phyloP scores from a whole-genome alignment of 2,329 filamentous ascomycete genomes.

The Didymella exigua region DNA sequence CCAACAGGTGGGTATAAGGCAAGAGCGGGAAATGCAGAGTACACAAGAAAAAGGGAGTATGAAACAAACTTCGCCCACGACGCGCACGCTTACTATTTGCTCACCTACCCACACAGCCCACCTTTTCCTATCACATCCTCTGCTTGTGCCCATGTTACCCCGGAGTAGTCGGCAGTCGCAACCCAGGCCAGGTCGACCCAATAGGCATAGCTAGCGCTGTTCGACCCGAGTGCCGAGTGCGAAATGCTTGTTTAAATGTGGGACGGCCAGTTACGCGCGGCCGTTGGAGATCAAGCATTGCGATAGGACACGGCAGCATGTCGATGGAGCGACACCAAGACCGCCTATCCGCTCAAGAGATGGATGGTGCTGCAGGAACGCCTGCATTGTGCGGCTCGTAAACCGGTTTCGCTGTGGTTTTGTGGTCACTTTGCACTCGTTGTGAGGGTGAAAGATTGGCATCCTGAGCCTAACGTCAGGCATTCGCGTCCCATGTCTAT shows the following conservation, averaged over 20 bases:
- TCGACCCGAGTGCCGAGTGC: conserved; percentile 15
- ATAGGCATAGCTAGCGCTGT: conserved; percentile 9
- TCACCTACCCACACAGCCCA: conserved; percentile 11
- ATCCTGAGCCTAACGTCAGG: conserved; percentile 3
- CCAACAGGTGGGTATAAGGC: background rate
- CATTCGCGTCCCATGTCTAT: conserved; percentile 9
- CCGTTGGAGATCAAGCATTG: conserved; percentile 25
- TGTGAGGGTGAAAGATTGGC: background rate
- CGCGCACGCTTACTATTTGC: conserved; percentile 8
- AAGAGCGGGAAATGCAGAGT: background rate
- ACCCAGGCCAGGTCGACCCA: background rate
- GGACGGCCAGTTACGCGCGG: conserved; percentile 26
- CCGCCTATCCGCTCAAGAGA: background rate
- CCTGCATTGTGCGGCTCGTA: background rate
- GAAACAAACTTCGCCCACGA: conserved; percentile 5
- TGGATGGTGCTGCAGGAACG: background rate
- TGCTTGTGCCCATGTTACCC: conserved; percentile 12
- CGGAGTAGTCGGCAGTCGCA: conserved; percentile 13
- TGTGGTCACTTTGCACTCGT: background rate
- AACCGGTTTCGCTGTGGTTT: background rate
- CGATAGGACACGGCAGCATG: conserved; percentile 2
- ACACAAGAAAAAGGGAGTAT: conserved; percentile 1
- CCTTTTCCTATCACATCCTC: background rate
- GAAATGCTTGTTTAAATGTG: conserved; percentile 14
- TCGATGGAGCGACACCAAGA: conserved; percentile 13